Evolutionary conservation across 2,329 filamentous ascomycete species (phyloP).

Genomic region (Albifimbria verrucaria): DNA sequence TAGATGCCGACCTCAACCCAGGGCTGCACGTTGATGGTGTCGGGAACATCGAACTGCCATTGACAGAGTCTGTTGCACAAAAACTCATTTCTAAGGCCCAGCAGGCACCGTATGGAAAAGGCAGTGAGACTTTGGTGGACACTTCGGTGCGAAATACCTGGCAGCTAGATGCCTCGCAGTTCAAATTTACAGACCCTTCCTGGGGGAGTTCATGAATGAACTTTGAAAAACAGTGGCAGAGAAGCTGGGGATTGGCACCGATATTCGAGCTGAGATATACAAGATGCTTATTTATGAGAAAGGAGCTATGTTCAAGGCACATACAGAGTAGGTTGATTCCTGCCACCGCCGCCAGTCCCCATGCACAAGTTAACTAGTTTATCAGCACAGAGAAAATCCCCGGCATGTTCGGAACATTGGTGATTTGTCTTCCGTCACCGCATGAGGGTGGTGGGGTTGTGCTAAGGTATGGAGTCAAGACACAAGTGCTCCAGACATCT

Average conservation of each 20-base stretch:
- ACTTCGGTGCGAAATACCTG: slow-evolving; percentile 37
- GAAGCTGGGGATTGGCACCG: slow-evolving; percentile 27
- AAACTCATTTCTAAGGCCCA: slow-evolving; percentile 21
- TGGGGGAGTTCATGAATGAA: slow-evolving; percentile 26
- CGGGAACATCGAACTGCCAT: slow-evolving; percentile 19
- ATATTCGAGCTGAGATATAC: slow-evolving; percentile 33
- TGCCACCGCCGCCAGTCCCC: no score
- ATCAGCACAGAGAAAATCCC: slow-evolving; percentile 42
- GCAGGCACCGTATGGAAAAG: slow-evolving; percentile 34
- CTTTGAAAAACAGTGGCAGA: slow-evolving; percentile 19
- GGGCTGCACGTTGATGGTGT: slow-evolving; percentile 11
- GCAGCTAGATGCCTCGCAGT: slow-evolving; percentile 37
- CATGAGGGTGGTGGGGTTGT: slow-evolving; percentile 45
- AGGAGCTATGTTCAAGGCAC: slow-evolving; percentile 45
- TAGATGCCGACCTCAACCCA: background rate
- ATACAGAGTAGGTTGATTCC: slow-evolving; percentile 35
- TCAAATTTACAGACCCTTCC: slow-evolving; percentile 29
- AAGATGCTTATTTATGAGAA: slow-evolving; percentile 49
- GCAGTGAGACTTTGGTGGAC: slow-evolving; percentile 36
- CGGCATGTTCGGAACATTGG: slow-evolving; percentile 48
- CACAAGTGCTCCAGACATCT: slow-evolving; percentile 27
- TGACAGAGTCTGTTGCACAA: slow-evolving; percentile 18
- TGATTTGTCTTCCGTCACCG: slow-evolving; percentile 43
- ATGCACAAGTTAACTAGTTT: no score
- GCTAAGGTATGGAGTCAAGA: slow-evolving; percentile 32